These are phyloP conservation scores for Cornus kousa DNA, from an alignment of 148 eudicot species.

Conservation along the genomic window DNA sequence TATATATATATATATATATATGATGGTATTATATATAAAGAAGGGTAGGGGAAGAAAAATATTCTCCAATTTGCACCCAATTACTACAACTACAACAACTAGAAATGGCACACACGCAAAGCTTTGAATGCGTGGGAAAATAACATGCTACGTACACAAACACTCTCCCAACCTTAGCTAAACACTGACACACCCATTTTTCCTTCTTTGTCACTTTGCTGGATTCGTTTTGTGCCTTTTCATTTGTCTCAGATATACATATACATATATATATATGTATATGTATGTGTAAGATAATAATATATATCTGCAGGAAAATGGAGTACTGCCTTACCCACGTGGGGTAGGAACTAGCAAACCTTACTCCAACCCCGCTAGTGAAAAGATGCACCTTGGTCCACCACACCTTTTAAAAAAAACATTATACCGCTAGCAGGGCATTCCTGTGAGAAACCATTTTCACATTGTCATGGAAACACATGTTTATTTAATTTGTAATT, in stretches of 20 bases:
- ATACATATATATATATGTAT: too few species aligned
- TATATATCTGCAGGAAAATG: neutral
- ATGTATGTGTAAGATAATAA: neutral
- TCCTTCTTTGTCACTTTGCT: constrained; percentile 20
- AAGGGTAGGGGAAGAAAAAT: neutral
- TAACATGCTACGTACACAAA: constrained; percentile 4
- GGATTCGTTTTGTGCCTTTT: constrained; percentile 11
- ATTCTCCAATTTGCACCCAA: neutral
- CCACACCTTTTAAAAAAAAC: neutral
- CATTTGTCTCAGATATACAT: constrained; percentile 4
- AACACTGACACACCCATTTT: neutral
- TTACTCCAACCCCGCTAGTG: neutral
- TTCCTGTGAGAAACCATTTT: too few species aligned
- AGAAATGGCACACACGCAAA: constrained; percentile 23
- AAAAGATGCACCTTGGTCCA: neutral
- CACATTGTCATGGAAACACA: too few species aligned
- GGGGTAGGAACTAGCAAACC: neutral
- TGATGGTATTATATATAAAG: too few species aligned
- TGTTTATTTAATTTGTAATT: too few species aligned
- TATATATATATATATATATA: too few species aligned
- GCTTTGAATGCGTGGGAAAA: constrained; percentile 24
- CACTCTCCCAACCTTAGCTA: neutral
- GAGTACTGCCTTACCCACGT: constrained; percentile 21
- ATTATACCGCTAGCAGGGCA: too few species aligned
- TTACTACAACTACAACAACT: neutral